A percentile compares a stretch with the other conserved stretches of the same genome.
These are phyloP conservation scores for Didymella pinodella DNA, from an alignment of 2,329 filamentous ascomycete species.

Conservation along the genomic window DNA sequence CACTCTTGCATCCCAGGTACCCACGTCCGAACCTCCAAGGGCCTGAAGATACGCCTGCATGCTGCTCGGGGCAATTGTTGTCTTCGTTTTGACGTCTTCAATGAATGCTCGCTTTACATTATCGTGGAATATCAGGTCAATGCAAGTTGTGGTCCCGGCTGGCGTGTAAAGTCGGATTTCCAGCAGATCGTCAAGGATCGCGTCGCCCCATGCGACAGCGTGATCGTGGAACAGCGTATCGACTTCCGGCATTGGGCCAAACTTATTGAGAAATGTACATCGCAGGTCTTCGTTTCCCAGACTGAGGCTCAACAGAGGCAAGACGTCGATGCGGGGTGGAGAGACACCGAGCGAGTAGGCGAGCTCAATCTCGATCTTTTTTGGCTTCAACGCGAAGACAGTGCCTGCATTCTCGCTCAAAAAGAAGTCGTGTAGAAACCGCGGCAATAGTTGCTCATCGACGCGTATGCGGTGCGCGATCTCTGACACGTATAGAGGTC, in stretches of 20 bases:
- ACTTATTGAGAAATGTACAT: constrained; percentile 16
- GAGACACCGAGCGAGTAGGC: neutral
- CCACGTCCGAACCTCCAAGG: neutral
- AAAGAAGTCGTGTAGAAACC: constrained; percentile 5
- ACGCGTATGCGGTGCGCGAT: constrained; percentile 13
- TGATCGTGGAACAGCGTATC: constrained; percentile 4
- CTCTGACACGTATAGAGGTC: constrained; percentile 11
- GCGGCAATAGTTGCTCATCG: neutral
- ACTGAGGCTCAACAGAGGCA: constrained; percentile 2
- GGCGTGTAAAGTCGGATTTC: constrained; percentile 3
- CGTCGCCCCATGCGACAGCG: constrained; percentile 7
- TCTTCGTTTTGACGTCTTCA: neutral
- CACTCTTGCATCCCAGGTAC: neutral
- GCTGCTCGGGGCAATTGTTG: neutral
- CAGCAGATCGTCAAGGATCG: constrained; percentile 5
- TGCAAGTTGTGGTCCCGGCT: constrained; percentile 1
- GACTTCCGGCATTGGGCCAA: constrained; percentile 9
- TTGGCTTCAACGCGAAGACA: neutral
- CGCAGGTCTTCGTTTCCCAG: constrained; percentile 8
- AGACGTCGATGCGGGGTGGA: neutral
- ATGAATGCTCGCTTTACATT: neutral
- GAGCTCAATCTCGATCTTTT: constrained; percentile 15
- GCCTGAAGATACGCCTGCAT: neutral
- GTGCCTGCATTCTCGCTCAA: neutral
- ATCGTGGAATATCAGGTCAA: constrained; percentile 6